Evolutionary conservation across 1,284 basidiomycete genomes (phyloP), one percentile per base, ranked within the genome.

Genomic region (Malassezia restricta): DNA sequence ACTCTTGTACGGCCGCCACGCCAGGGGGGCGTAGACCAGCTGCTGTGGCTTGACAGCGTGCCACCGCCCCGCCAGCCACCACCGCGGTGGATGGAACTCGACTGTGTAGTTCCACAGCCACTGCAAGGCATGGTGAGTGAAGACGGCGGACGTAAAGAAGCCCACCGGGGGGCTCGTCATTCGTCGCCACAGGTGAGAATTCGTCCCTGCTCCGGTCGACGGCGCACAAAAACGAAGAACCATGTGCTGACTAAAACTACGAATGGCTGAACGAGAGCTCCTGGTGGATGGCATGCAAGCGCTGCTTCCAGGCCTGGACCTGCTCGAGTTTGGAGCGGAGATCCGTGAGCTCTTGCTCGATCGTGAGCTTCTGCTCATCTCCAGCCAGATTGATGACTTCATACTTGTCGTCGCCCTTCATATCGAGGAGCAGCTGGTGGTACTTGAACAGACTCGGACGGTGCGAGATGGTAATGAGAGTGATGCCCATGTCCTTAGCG

Each of bases 401-500:
- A 86, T 86, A 90, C 43, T 59, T 76, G 75, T 82, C 58, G 8
- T 82, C 82, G n/a, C 75, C 75, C 0, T 77, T 76, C 14, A 91
- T 76, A 0, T 83, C 85, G 8, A 92, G 77, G 11, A 90, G 77
- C 51, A 83, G 81, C 3, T 81, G 83, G 75, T 92, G 88, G 68
- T 91, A 89, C 71, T 73, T 71, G 59, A 70, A 63, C 9, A 71
- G 58, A 41, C 63, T 64, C 8, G 65, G 66, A 82, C 87, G 71
- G 80, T 82, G 57, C 86, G 76, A 12, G 85, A 84, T 8, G 83
- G 87, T 42, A 60, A 96, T 85, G 42, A 98, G 79, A 0, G 91
- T 94, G 66, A 95, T 91, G 2, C 85, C 89, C 11, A 89, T 76
- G n/a, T 82, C 79, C 75, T 95, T 95, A 33, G 87, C 86, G 62